These are phyloP conservation scores for Cenchrus americanus DNA, from an alignment of 176 grass and related monocot genomes.

Conservation along the genomic window DNA sequence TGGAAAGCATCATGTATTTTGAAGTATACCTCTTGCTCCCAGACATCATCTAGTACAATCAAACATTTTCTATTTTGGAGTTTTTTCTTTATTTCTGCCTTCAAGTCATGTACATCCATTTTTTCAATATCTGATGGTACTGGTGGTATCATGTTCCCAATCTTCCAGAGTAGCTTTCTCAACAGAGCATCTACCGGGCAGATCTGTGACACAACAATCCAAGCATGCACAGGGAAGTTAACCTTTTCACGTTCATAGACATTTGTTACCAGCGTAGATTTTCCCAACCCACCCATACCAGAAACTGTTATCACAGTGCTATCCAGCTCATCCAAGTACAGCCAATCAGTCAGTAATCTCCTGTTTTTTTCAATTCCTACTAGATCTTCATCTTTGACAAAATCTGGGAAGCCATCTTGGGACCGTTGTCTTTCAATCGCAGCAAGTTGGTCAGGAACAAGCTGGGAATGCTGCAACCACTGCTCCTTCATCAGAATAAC, in stretches of 20 bases:
- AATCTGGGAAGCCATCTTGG: constrained; percentile 37
- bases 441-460: background rate
- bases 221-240: constrained; percentile 43
- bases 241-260: constrained; percentile 52
- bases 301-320: constrained; percentile 45
- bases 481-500: constrained; percentile 42
- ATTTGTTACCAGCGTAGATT: constrained; percentile 53
- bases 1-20: constrained; percentile 53
- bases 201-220: constrained; percentile 44
- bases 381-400: constrained; percentile 53
- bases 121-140: background rate
- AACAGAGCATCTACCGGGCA: constrained; percentile 30
- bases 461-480: constrained; percentile 46
- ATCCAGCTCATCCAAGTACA: constrained; percentile 34
- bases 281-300: constrained; percentile 50
- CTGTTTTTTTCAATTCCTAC: constrained; percentile 44
- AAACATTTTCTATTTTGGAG: constrained; percentile 56
- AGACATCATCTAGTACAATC: constrained; percentile 77
- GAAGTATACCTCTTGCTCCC: constrained; percentile 54
- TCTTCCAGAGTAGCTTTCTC: constrained; percentile 38
- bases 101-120: constrained; percentile 53
- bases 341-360: constrained; percentile 20
- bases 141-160: constrained; percentile 24
- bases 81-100: constrained; percentile 23
- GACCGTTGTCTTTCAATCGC: constrained; percentile 40